Evolutionary conservation across 2,329 filamentous ascomycete genomes (phyloP).

Genomic region (Biscogniauxia sp.): DNA sequence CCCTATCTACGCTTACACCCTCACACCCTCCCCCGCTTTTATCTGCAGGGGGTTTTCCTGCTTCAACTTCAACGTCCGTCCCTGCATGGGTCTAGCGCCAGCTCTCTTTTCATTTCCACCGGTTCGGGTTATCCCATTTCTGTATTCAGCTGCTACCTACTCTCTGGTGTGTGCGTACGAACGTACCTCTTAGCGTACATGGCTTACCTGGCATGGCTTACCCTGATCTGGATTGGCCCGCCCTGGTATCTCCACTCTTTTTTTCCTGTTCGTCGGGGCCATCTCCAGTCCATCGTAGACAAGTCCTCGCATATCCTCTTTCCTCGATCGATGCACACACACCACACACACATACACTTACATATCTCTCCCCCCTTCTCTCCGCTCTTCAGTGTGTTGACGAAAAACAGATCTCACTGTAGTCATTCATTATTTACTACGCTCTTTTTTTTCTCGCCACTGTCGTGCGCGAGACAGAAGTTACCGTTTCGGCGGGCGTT

Average conservation of each 20-base stretch:
- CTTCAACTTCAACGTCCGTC: conserved; percentile 9
- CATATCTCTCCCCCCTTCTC: conserved; percentile 1
- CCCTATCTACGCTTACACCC: background rate
- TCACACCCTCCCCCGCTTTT: background rate
- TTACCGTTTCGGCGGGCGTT: background rate
- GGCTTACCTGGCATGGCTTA: background rate
- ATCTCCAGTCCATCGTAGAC: background rate
- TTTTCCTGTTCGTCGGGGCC: background rate
- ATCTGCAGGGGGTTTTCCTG: background rate
- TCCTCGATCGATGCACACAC: background rate
- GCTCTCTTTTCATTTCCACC: conserved; percentile 18
- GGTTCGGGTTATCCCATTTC: conserved; percentile 20
- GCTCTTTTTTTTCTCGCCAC: background rate
- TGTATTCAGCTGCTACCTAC: conserved; percentile 9
- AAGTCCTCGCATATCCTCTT: background rate
- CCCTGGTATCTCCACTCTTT: background rate
- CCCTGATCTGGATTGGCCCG: background rate
- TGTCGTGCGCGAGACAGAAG: background rate
- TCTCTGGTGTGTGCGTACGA: background rate
- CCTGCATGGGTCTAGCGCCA: background rate
- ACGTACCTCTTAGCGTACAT: background rate
- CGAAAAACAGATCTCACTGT: conserved; percentile 13
- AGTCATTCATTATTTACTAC: conserved; percentile 20
- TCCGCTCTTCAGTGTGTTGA: conserved; percentile 6
- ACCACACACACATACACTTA: background rate